Base-by-base conservation (phyloP, 352 stramenopile species). In the Pythium rhizo-oryzae region DNA sequence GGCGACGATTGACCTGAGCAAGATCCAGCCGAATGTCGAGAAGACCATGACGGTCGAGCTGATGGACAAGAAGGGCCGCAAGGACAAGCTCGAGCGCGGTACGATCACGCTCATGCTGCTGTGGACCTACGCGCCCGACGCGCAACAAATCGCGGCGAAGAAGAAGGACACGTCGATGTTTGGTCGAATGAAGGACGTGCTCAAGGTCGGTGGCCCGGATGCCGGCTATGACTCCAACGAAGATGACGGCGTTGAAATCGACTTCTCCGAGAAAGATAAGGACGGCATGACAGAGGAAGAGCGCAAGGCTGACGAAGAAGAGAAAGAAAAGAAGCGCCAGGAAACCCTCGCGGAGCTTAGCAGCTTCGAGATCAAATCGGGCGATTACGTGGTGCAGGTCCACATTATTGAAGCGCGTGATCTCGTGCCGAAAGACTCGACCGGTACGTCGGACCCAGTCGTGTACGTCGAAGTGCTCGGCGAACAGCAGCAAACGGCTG, bases 361-460 rank as follows among this genome's bases (percentile, higher is more conserved):
- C 51, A 88, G 71, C 67, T 84, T 96, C 61, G 85, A 93, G 61
- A 93, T 97, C 69, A 91, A 93, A 33, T 90, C 84, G 0, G 90
- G 90, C 3, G 90, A 97, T 71, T 97, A 96, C 70, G 81, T 87
- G 55, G 79, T 97, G 9, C 89, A 96, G 58, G 85, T 98, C 19
- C 92, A 97, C 62, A 64, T 97, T 35, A 97, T 98, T 62, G 90
- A 98, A 78, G 89, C 84, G 13, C 82, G 90, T 13, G 89, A 97
- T 30, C 75, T 98, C 1, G 89, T 97, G 25, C 79, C 85, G 0
- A 97, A 97, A 62, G 89, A 97, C 52, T 77, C 85, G 0, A 92
- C 92, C 0, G 93, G 93, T 3, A 97, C 88, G 16, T 96, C 87
- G 1, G 94, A 98, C 62, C 94, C 94, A 0, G 91, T 98, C 23